Conservation (phyloP, 805 yeast genomes). For the Saccharomycopsis amapae region DNA sequence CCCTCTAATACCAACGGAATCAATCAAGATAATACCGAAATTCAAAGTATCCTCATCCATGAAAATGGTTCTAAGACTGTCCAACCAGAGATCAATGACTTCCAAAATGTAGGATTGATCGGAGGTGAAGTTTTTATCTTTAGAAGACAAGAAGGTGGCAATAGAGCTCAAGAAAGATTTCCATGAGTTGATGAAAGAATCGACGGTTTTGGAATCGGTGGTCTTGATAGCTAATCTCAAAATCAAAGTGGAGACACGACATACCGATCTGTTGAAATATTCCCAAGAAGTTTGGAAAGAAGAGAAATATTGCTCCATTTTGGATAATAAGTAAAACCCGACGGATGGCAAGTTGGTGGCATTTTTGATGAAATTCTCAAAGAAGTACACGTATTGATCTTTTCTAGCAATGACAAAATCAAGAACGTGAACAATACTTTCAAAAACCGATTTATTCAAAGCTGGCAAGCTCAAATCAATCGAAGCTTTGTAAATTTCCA, state of each 20-base stretch:
- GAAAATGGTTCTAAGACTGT: slow-evolving; percentile 34
- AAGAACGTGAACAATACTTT: slow-evolving; percentile 51
- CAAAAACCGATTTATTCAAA: slow-evolving; percentile 38
- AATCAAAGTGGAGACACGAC: slow-evolving; percentile 50
- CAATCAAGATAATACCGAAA: slow-evolving; percentile 40
- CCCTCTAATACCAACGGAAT: slow-evolving; percentile 51
- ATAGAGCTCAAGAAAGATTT: slow-evolving; percentile 29
- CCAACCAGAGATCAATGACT: slow-evolving; percentile 48
- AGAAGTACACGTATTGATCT: slow-evolving; percentile 51
- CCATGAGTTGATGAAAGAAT: slow-evolving; percentile 27
- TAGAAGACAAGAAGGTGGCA: slow-evolving; percentile 39
- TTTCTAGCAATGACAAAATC: slow-evolving; percentile 61
- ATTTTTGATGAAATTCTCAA: slow-evolving; percentile 42
- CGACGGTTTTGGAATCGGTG: slow-evolving; percentile 22
- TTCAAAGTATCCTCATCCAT: slow-evolving; percentile 35
- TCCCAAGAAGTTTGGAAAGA: slow-evolving; percentile 52
- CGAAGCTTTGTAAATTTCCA: slow-evolving; percentile 29
- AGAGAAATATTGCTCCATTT: slow-evolving; percentile 40
- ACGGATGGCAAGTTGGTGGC: slow-evolving; percentile 36
- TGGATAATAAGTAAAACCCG: slow-evolving; percentile 44
- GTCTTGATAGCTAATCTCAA: slow-evolving; percentile 36
- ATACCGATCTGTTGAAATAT: slow-evolving; percentile 54
- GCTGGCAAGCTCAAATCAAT: slow-evolving; percentile 24
- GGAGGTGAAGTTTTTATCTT: slow-evolving; percentile 40
- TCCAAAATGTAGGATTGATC: slow-evolving; percentile 63